phyloP scores from a whole-genome alignment of 768 basidiomycete species.

The Infundibulicybe gibba region DNA sequence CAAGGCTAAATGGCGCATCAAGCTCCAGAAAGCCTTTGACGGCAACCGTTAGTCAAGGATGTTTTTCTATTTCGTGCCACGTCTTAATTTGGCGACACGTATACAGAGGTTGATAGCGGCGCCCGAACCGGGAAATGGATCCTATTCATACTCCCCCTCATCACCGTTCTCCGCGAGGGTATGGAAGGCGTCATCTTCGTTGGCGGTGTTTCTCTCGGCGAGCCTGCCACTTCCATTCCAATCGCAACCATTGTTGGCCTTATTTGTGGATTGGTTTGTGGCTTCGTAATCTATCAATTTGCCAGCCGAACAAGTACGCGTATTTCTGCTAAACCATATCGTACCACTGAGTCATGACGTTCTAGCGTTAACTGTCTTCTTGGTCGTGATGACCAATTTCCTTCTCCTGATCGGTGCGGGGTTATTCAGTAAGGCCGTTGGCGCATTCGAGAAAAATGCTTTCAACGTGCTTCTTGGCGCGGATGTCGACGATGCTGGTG shows the following conservation, averaged over 20 bases:
- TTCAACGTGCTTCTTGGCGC: conserved; percentile 70
- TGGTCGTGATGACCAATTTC: conserved; percentile 88
- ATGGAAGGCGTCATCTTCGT: conserved; percentile 89
- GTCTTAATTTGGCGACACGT: neutral
- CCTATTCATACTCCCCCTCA: conserved; percentile 83
- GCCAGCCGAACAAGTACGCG: conserved; percentile 65
- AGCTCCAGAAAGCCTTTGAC: conserved; percentile 77
- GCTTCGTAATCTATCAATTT: conserved; percentile 77
- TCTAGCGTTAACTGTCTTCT: conserved; percentile 80
- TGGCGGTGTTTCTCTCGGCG: conserved; percentile 86
- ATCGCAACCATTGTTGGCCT: conserved; percentile 88
- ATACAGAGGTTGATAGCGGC: conserved; percentile 40
- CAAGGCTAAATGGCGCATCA: conserved; percentile 91
- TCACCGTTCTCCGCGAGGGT: conserved; percentile 95
- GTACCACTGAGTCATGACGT: neutral
- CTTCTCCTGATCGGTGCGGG: conserved; percentile 93
- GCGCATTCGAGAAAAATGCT: conserved; percentile 64
- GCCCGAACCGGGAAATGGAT: conserved; percentile 73
- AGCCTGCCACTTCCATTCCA: conserved; percentile 81
- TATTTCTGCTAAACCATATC: conserved; percentile 1
- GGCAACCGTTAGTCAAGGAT: conserved; percentile 34
- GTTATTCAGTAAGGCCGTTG: conserved; percentile 78
- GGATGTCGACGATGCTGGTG: conserved; percentile 63
- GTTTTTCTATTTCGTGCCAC: neutral
- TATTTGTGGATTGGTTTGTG: conserved; percentile 69